Conservation (phyloP, 2,329 filamentous ascomycete species). For the Cordyceps cicadae region DNA sequence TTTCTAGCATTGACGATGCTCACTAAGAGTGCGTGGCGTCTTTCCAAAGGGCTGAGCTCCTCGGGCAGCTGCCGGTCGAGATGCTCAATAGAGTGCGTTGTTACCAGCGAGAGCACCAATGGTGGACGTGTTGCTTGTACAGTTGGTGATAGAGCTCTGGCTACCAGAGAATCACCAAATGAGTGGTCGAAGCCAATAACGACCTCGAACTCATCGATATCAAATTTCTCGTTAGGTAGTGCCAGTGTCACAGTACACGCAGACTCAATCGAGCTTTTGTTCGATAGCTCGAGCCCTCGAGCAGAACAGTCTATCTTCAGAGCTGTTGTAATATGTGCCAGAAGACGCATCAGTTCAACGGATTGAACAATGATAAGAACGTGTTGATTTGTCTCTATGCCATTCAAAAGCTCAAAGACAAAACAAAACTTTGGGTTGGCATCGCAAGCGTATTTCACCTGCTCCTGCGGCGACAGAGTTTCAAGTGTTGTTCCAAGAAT, state of each 20-base stretch:
- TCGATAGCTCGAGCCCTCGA: conserved; percentile 21
- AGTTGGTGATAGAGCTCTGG: conserved; percentile 15
- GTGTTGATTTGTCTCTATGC: conserved; percentile 35
- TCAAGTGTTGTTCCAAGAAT: conserved; percentile 35
- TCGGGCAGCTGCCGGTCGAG: conserved; percentile 38
- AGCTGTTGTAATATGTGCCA: conserved; percentile 40
- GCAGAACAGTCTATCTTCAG: conserved; percentile 29
- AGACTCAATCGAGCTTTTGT: conserved; percentile 23
- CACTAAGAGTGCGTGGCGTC: conserved; percentile 37
- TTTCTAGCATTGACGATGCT: conserved; percentile 28
- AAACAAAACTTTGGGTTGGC: conserved; percentile 55
- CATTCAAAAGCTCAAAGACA: conserved; percentile 44
- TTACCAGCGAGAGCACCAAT: conserved; percentile 41
- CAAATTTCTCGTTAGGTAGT: conserved; percentile 29
- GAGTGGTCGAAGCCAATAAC: conserved; percentile 48
- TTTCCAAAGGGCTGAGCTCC: conserved; percentile 31
- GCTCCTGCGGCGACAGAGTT: conserved; percentile 30
- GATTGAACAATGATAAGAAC: conserved; percentile 47
- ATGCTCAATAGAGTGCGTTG: conserved; percentile 47
- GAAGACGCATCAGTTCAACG: conserved; percentile 40
- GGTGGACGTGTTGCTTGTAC: conserved; percentile 25
- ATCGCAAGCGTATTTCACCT: conserved; percentile 45
- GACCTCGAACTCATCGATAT: conserved; percentile 37
- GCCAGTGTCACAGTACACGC: conserved; percentile 35
- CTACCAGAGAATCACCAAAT: conserved; percentile 31